These are phyloP conservation scores for Penicillium nordicum DNA, from an alignment of 2,329 filamentous ascomycete genomes.

Conservation along the genomic window DNA sequence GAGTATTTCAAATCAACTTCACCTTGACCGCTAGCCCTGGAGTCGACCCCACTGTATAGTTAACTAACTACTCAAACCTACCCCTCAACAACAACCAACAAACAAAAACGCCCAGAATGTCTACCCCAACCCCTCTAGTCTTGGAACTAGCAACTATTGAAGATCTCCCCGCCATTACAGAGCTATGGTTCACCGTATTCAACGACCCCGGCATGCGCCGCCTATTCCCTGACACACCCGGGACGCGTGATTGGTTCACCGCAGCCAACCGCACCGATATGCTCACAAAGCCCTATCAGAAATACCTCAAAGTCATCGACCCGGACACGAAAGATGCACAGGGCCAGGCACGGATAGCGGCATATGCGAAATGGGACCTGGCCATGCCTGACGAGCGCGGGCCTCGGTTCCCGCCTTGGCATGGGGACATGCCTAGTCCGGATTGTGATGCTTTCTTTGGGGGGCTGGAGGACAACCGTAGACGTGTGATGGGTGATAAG, in stretches of 20 bases:
- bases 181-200: slow-evolving; percentile 29
- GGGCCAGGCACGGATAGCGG: slow-evolving; percentile 18
- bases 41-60: neutral
- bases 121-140: neutral
- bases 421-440: slow-evolving; percentile 16
- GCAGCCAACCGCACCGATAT: slow-evolving; percentile 22
- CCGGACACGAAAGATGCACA: slow-evolving; percentile 2
- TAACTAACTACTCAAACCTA: neutral
- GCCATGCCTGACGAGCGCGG: slow-evolving; percentile 24
- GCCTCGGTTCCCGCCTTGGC: slow-evolving; percentile 29
- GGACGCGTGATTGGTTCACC: slow-evolving; percentile 26
- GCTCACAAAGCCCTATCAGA: slow-evolving; percentile 22
- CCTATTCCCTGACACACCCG: slow-evolving; percentile 29
- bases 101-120: neutral
- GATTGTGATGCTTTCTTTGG: slow-evolving; percentile 21
- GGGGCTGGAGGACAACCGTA: slow-evolving; percentile 19
- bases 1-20: neutral
- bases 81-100: neutral
- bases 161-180: slow-evolving; percentile 23
- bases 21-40: neutral
- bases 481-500: slow-evolving; percentile 22
- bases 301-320: slow-evolving; percentile 30
- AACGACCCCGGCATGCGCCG: slow-evolving; percentile 15
- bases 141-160: slow-evolving; percentile 19
- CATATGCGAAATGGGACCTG: slow-evolving; percentile 33